phyloP scores from a whole-genome alignment of 371 early-diverging fungal species.

The Cokeromyces recurvatus region DNA sequence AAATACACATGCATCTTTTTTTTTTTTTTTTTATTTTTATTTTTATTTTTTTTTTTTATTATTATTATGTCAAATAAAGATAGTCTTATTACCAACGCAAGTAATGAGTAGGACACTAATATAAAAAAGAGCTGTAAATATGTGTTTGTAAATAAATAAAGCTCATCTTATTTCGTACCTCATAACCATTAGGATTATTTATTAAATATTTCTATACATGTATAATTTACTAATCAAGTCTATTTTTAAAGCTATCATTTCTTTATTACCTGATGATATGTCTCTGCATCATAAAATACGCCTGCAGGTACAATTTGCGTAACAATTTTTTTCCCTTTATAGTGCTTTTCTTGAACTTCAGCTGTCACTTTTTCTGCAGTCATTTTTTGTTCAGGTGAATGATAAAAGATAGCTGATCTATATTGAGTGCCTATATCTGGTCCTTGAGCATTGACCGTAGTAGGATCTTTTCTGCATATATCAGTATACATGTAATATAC shows the following conservation, averaged over 20 bases:
- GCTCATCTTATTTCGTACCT: slow-evolving; percentile 12
- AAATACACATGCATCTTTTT: too few species aligned
- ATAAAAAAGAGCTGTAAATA: too few species aligned
- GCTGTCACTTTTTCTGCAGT: slow-evolving; percentile 66
- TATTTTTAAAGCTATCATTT: not conserved
- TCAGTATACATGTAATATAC: not conserved
- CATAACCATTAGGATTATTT: slow-evolving; percentile 40
- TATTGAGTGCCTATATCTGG: slow-evolving; percentile 37
- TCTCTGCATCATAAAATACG: slow-evolving; percentile 85
- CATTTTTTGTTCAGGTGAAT: slow-evolving; percentile 64
- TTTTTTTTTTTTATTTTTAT: not conserved
- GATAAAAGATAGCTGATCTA: slow-evolving; percentile 83
- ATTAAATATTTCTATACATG: slow-evolving; percentile 28
- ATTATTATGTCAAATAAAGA: too few species aligned
- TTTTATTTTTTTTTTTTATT: too few species aligned
- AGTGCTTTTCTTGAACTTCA: slow-evolving; percentile 55
- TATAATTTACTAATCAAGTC: not conserved
- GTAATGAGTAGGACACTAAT: slow-evolving; percentile 27
- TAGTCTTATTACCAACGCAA: slow-evolving; percentile 31
- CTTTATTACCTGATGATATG: slow-evolving; percentile 69
- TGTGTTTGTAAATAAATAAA: too few species aligned
- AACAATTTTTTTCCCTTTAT: slow-evolving; percentile 55
- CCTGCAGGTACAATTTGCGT: slow-evolving; percentile 72
- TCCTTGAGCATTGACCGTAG: slow-evolving; percentile 35
- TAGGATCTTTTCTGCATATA: slow-evolving; percentile 18